Percentiles rank a stretch among this genome's conserved stretches.
Evolutionary conservation across 2,329 filamentous ascomycete genomes (phyloP).

Genomic region (Cadophora malorum): DNA sequence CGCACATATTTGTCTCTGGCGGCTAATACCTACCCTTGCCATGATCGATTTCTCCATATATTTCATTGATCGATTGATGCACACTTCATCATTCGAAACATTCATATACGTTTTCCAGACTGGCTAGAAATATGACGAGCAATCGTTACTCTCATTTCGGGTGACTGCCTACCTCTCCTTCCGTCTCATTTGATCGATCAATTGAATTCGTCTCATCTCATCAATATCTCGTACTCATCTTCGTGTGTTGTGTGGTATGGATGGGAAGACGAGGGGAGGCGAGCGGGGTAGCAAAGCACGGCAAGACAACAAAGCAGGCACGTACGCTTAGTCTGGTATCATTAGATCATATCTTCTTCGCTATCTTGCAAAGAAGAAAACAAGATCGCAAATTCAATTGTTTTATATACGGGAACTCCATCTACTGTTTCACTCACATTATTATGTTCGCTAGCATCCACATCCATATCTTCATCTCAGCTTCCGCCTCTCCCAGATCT

Average conservation of each 20-base stretch:
- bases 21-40: background rate
- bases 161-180: constrained; percentile 13
- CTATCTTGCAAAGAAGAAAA: background rate
- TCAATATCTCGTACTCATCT: constrained; percentile 1
- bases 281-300: constrained; percentile 7
- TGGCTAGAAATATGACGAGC: constrained; percentile 8
- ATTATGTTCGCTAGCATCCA: background rate
- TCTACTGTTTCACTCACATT: background rate
- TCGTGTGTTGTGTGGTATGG: background rate
- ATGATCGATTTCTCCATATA: background rate
- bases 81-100: background rate
- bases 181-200: background rate
- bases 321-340: constrained; percentile 5
- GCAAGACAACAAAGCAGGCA: constrained; percentile 1
- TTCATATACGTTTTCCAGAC: constrained; percentile 13
- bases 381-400: background rate
- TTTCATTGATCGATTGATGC: background rate
- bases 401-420: background rate
- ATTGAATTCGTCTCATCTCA: background rate
- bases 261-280: background rate
- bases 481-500: background rate
- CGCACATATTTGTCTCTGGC: background rate
- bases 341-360: background rate
- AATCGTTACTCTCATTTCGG: constrained; percentile 3
- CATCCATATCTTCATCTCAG: background rate